Evolutionary conservation across 1,284 basidiomycete genomes (phyloP).

Genomic region (Ustilago curta): DNA sequence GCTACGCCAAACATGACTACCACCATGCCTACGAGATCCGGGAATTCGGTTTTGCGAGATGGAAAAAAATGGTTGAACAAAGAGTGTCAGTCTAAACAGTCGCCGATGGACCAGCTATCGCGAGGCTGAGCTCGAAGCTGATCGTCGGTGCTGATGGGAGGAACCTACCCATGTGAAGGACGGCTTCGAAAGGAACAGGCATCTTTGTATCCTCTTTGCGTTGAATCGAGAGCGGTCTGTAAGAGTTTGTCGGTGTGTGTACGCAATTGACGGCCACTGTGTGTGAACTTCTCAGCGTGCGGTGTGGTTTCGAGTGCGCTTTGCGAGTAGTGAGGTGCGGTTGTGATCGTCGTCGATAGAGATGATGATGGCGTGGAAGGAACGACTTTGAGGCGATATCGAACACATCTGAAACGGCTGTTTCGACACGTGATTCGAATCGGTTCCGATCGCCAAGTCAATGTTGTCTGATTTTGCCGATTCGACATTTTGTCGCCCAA

Average conservation of each 20-base stretch:
- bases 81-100: not conserved
- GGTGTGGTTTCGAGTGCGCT: not conserved
- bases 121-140: not conserved
- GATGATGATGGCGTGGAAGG: constrained; percentile 8
- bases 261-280: not conserved
- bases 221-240: not conserved
- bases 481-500: not conserved
- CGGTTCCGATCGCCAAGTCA: constrained; percentile 20
- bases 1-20: constrained; percentile 68
- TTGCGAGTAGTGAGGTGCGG: not conserved
- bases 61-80: not conserved
- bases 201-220: constrained; percentile 41
- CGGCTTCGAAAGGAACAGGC: constrained; percentile 68
- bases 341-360: not conserved
- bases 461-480: not conserved
- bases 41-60: not conserved
- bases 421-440: constrained; percentile 15
- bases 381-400: not conserved
- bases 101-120: too few species aligned
- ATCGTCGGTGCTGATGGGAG: not conserved
- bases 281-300: not conserved
- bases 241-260: not conserved
- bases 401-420: too few species aligned
- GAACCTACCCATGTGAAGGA: constrained; percentile 65
- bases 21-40: constrained; percentile 50